phyloP scores from a whole-genome alignment of 2,329 filamentous ascomycete genomes.

The Cercospora brassicicola region DNA sequence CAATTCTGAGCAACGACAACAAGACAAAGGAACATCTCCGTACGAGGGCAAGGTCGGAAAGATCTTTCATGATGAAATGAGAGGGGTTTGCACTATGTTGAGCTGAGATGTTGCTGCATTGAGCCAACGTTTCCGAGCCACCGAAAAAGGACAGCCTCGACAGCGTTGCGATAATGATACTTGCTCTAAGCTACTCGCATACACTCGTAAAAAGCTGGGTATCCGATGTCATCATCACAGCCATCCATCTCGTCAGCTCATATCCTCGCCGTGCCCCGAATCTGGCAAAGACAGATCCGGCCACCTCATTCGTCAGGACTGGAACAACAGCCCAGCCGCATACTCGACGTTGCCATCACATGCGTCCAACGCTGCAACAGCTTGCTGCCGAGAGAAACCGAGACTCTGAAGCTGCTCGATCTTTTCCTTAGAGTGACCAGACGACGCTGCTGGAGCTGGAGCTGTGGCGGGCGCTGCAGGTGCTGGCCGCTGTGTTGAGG shows the following conservation, averaged over 20 bases:
- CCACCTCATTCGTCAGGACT: not conserved
- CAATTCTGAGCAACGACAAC: not conserved
- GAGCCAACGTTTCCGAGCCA: not conserved
- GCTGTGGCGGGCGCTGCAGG: slow-evolving; percentile 20
- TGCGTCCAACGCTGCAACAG: slow-evolving; percentile 76
- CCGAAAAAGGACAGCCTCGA: not conserved
- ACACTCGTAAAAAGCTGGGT: slow-evolving; percentile 9
- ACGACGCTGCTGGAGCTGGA: slow-evolving; percentile 19
- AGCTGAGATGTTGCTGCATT: not conserved
- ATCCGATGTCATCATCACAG: slow-evolving; percentile 4
- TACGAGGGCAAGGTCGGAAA: not conserved
- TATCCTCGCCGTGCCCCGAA: not conserved
- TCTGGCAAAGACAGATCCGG: not conserved
- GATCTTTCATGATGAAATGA: not conserved
- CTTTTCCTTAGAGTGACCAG: slow-evolving; percentile 58
- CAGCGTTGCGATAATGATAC: slow-evolving; percentile 5
- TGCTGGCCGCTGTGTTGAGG: slow-evolving; percentile 25
- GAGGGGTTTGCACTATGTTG: not conserved
- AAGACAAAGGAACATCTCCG: not conserved
- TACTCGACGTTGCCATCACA: slow-evolving; percentile 83
- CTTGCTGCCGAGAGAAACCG: slow-evolving; percentile 74
- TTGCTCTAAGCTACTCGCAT: slow-evolving; percentile 9
- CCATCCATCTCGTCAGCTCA: not conserved
- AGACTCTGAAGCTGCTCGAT: slow-evolving; percentile 75
- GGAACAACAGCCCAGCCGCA: slow-evolving; percentile 77